These are phyloP conservation scores for Teratosphaeria gauchensis DNA, from an alignment of 2,329 filamentous ascomycete genomes.

Conservation along the genomic window DNA sequence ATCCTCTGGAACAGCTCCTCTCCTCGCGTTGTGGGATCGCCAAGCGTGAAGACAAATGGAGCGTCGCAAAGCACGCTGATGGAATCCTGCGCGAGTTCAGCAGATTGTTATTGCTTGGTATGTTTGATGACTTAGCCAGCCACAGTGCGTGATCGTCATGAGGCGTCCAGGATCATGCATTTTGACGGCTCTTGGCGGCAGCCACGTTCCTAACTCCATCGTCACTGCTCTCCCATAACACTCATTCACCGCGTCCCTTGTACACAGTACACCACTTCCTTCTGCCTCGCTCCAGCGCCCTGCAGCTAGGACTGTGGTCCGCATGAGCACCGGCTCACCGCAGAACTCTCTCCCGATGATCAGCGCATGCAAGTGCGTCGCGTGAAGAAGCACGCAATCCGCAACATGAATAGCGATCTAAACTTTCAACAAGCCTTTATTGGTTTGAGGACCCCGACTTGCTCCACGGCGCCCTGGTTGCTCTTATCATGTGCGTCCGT, in stretches of 20 bases:
- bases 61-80: not conserved
- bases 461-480: not conserved
- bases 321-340: not conserved
- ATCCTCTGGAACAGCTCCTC: not conserved
- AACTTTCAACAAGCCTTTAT: not conserved
- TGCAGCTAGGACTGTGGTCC: not conserved
- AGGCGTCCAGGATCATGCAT: no score
- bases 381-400: constrained; percentile 1
- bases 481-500: not conserved
- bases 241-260: no score
- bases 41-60: not conserved
- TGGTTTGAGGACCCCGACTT: not conserved
- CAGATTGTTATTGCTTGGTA: not conserved
- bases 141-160: not conserved
- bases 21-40: not conserved
- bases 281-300: not conserved
- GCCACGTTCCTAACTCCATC: not conserved
- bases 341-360: not conserved
- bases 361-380: not conserved
- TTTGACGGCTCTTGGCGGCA: not conserved
- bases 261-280: not conserved
- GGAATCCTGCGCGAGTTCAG: not conserved
- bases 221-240: not conserved
- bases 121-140: not conserved
- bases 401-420: not conserved